Base-by-base conservation (phyloP, 1,284 basidiomycete genomes). In the Puccinia horiana region DNA sequence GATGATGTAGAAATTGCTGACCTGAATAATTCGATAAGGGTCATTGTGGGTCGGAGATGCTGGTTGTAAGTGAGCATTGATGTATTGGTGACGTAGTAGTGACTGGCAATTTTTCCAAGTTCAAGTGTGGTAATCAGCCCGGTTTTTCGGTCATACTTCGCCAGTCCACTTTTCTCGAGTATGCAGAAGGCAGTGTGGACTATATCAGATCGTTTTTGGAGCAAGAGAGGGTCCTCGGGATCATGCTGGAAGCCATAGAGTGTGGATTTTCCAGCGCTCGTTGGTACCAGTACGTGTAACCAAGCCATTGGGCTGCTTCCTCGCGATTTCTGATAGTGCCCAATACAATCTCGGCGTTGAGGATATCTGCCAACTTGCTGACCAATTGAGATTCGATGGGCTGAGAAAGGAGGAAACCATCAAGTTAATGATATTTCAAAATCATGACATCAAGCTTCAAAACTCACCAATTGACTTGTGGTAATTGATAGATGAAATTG, bases 21-120 rank as follows among this genome's bases (percentile, higher is more conserved):
- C 81, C 81, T 90, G 91, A 98, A 97, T 5, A 99, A 88, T 87
- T 99, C 97, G 84, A 99, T 90, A 73, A 90, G 91, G 37, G 92
- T 91, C 91, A 98, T 94, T 12, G 92, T 92, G 9, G 94, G 91
- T 82, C 93, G 91, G 84, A 99, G 89, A 87, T 98, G 95, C 87
- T 97, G 94, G 87, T 98, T 98, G 88, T 98, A 99, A 0, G 93
- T 93, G 84, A 93, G 91, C 97, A 99, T 99, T 82, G 95, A 98
- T 85, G 92, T 92, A 87, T 98, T 93, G 0, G 95, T 94, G 84
- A 99, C 93, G 86, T 99, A 99, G 88, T 95, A 99, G 87, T 99
- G 93, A 35, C 94, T 96, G 0, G 96, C 95, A 85, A 99, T 98
- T 23, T 94, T 91, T 42, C 97, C 96, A 0, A 99, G 89, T 86